Conservation (phyloP, 441 rosid genomes). For the Gossypium davidsonii region DNA sequence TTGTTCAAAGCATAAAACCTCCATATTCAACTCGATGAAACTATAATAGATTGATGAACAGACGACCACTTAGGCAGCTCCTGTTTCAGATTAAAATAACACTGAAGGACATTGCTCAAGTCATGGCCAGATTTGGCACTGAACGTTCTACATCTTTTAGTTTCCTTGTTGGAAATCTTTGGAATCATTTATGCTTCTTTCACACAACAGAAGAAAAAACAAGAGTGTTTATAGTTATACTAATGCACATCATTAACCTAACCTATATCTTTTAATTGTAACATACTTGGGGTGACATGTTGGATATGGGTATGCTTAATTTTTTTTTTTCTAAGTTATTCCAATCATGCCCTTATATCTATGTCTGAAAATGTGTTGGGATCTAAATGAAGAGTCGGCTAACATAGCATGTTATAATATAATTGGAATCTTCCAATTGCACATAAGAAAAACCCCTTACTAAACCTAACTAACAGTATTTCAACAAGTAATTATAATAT, state of each 20-base stretch:
- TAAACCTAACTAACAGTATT: neutral
- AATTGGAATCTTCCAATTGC: neutral
- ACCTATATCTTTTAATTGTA: neutral
- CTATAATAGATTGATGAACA: neutral
- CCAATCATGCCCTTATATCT: neutral
- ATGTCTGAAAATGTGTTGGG: neutral
- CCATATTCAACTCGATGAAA: neutral
- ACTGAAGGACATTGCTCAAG: neutral
- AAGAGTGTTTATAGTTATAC: neutral
- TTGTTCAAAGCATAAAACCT: neutral
- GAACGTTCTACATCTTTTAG: neutral
- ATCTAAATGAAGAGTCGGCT: neutral
- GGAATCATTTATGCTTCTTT: neutral
- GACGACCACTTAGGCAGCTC: neutral
- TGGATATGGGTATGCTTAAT: neutral
- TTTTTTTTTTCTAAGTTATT: neutral
- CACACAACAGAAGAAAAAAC: neutral
- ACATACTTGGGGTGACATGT: neutral
- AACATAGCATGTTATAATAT: neutral
- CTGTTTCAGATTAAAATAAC: neutral
- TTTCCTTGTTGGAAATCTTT: neutral
- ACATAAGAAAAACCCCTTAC: neutral
- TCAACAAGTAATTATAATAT: neutral
- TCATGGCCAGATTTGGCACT: neutral
- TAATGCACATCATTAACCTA: neutral